Evolutionary conservation across 257 asterid genomes (phyloP), one percentile per base, ranked within the genome.

Genomic region (Hygrophila difformis): DNA sequence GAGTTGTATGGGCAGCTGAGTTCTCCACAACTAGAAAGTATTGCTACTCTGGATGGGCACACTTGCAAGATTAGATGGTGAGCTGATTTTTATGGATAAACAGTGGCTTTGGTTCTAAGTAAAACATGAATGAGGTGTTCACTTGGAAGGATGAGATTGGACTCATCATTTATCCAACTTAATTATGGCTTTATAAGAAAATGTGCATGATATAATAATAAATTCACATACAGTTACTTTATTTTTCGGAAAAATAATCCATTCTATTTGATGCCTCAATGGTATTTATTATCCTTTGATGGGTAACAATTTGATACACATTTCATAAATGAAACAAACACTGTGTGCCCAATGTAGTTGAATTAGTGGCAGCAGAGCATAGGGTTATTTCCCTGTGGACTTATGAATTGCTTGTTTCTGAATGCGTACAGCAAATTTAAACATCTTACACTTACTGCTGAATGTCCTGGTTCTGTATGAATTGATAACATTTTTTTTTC

Each of bases 1-100:
- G 99, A 91, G 84, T 62, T 91, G 58, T 91, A 91, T 65, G 99
- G 96, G 57, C 95, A 91, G 62, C 66, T 74, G 41, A 91, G 81
- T 66, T 91, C 96, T 53, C 96, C 99, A 40, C 94, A 91, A 44
- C 56, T 91, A 72, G 93, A 91, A 63, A 71, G 55, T 53, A 62
- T 91, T 24, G 96, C 93, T 51, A 71, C 92, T 59, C 88, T 91
- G 29, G 89, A 91, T 66, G 94, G 75, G 12, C 96, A 86, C 57
- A 55, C 65, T 55, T 55, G 75, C 49, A 91, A 74, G 75, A 82
- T 86, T 61, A 86, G 73, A 75, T 60, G 99, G 98, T 89, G 60
- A 63, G 73, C 36, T 40, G 36, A 12, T 33, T 33, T 9, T 33
- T 33, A 33, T 33, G 37, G 37, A 12, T 33, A 33, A 0, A 33